These are phyloP conservation scores for Solanum okadae DNA, from an alignment of 257 asterid species.

Conservation along the genomic window DNA sequence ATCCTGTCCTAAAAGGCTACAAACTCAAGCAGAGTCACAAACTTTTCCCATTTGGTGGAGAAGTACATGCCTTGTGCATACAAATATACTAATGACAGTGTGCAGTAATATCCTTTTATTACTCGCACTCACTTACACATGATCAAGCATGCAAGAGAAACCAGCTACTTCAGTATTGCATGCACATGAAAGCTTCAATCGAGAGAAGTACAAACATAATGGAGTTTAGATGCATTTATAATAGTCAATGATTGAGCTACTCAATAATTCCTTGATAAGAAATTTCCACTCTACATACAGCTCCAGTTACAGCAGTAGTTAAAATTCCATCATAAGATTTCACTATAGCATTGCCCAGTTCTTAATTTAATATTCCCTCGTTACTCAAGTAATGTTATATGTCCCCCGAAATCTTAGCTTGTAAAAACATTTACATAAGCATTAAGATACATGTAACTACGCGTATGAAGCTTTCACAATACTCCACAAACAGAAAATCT, in stretches of 20 bases:
- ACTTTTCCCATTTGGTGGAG: background rate
- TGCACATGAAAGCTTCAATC: background rate
- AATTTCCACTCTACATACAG: background rate
- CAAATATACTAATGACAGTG: background rate
- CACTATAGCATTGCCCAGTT: background rate
- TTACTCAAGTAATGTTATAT: background rate
- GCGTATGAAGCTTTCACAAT: background rate
- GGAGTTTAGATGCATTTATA: background rate
- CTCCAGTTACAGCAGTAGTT: background rate
- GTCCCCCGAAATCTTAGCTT: background rate
- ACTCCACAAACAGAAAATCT: background rate
- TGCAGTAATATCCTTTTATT: background rate
- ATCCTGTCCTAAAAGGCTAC: background rate
- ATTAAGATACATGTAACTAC: background rate
- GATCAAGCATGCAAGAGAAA: background rate
- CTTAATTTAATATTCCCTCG: background rate
- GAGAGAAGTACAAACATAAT: background rate
- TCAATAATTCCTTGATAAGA: background rate
- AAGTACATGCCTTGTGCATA: background rate
- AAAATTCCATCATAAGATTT: background rate
- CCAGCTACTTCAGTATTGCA: background rate
- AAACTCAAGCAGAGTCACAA: background rate
- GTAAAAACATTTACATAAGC: background rate
- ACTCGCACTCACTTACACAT: background rate
- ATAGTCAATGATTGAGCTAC: background rate